These are phyloP conservation scores for Protostelium mycophagum DNA, from an alignment of 78 protist genomes.

Conservation along the genomic window DNA sequence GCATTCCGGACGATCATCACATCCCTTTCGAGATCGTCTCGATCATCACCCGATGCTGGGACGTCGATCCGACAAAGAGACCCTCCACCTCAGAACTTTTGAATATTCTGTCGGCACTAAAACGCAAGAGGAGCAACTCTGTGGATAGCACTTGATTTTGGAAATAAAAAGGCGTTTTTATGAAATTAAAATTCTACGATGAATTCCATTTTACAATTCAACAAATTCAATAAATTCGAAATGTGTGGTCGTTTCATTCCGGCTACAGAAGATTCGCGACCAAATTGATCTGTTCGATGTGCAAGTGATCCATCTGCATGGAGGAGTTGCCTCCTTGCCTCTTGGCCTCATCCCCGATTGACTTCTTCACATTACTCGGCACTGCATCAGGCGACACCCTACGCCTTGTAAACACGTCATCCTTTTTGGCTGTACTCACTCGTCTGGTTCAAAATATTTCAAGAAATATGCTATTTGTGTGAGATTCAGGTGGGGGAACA, in stretches of 20 bases:
- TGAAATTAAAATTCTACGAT: no score
- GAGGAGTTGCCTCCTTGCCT: not conserved
- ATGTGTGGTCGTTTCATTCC: no score
- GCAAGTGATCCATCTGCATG: not conserved
- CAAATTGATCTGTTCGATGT: not conserved
- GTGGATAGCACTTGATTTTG: not conserved
- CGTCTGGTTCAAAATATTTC: constrained; percentile 41
- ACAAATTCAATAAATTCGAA: no score
- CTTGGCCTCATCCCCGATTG: constrained; percentile 5
- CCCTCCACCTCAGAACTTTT: not conserved
- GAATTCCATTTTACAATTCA: no score
- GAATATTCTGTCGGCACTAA: not conserved
- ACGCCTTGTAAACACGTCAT: not conserved
- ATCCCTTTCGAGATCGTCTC: not conserved
- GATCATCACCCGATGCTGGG: not conserved
- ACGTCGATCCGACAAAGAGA: not conserved
- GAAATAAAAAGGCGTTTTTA: no score
- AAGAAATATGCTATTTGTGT: constrained; percentile 40
- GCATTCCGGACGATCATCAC: not conserved
- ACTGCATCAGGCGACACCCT: constrained; percentile 53
- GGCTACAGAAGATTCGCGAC: not conserved
- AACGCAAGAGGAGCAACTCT: not conserved
- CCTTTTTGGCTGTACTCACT: not conserved
- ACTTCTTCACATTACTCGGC: constrained; percentile 22
- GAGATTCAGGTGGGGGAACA: constrained; percentile 50